Evolutionary conservation across 78 protist species (phyloP), one percentile per base, ranked within the genome.

Genomic region (Dictyostelium capitatum): DNA sequence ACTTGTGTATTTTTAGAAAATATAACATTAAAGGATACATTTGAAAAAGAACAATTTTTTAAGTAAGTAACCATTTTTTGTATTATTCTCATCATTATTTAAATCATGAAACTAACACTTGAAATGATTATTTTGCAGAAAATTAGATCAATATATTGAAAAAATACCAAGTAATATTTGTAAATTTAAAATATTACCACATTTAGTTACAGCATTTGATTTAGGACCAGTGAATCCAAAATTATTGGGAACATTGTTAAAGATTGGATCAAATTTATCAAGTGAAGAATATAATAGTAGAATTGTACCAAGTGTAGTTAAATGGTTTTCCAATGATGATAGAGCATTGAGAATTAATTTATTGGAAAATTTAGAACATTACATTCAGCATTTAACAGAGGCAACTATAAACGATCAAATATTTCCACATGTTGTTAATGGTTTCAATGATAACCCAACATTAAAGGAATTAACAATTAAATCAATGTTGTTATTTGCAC

Each of bases 1-100:
- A 83, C 95, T 25, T 70, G 69, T 78, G 83, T 80, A 17, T 95
- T 97, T 53, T 14, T 97, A 9, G 96, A 95, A 57, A 73, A 89
- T 37, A 79, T 97, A 11, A 82, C 96, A 23, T 20, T 97, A 59
- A 95, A 95, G 59, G 97, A 95, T 64, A 57, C 85, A 11, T 56
- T 78, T 50, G 97, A 97, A 69, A 95, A 94, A 70, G 95, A 95
- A 50, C 37, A n/a, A 17, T 97, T 97, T 47, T 97, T 95, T 78
- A 47, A 79, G 97, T 80, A 70, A 25, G 83, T 83, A 30, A 41
- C 30, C 41, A 9, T n/a, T 4, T n/a, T 4, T 23, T 4, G 14
- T 15, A 43, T 62, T 25, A 17, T 17, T 28, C 15, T 23, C 17
- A 14, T 23, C 11, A 47, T 25, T 23, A 12, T 59, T n/a, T n/a